Evolutionary conservation across 2,329 filamentous ascomycete species (phyloP), one percentile per base, ranked within the genome.

Genomic region (Drechslerella stenobrocha): DNA sequence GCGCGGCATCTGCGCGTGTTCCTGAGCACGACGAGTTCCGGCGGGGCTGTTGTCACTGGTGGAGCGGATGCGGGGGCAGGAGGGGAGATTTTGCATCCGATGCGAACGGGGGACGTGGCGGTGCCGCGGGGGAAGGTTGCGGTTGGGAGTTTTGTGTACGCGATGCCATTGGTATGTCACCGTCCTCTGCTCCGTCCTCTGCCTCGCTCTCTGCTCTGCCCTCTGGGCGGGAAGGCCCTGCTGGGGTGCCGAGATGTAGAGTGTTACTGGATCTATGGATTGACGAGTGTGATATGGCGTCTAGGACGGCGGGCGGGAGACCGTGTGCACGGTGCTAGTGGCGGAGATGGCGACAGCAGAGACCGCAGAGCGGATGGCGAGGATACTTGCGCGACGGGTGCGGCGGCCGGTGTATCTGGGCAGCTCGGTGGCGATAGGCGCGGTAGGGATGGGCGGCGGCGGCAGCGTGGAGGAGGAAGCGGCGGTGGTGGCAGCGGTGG

Each of bases 381-480:
- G 89, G 76, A 81, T 96, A 1, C 77, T 97, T 11, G 88, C 88
- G n/a, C 83, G 84, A 55, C 87, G 84, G 72, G 83, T 86, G 24
- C 79, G 81, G 28, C 83, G 85, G 70, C 90, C 90, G 0, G 86
- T 89, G n/a, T 97, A 96, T 75, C 89, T 97, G 15, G 89, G 89
- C 20, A 95, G 89, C 75, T 96, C 90, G 30, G n/a, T n/a, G n/a
- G n/a, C n/a, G n/a, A 84, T 95, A 73, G 89, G 86, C 71, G 84
- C 96, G 70, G 83, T 83, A 11, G 84, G 81, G 73, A 82, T 86
- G 3, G 87, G 86, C 1, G 83, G 90, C 73, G 90, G 90, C 7
- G 87, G 90, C 18, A 88, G 85, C 0, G 84, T 92, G 4, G 91
- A 96, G 75, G 93, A 97, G 79, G 92, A 97, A 78, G 91, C 96